A percentile compares a stretch with the other conserved stretches of the same genome.
phyloP scores from a whole-genome alignment of 176 grass and related monocot species.

The Oryza coarctata region DNA sequence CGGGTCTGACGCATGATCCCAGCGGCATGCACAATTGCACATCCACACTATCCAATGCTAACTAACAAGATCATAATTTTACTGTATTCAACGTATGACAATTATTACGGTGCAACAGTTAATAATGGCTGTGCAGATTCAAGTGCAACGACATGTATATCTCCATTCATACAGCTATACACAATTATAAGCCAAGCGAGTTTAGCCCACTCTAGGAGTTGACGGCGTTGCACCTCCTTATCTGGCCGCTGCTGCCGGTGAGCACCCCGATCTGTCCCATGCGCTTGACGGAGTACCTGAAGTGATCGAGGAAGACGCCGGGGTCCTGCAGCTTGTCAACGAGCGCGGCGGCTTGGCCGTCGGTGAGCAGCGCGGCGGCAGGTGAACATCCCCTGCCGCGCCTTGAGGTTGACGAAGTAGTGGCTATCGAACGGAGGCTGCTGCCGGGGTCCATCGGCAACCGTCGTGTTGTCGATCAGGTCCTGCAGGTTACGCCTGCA shows the following conservation, averaged over 20 bases:
- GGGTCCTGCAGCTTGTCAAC: constrained; percentile 34
- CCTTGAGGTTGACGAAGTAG: constrained; percentile 45
- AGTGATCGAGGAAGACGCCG: constrained; percentile 33
- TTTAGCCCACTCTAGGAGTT: too few species aligned
- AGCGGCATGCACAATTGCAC: too few species aligned
- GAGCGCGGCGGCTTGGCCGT: constrained; percentile 12
- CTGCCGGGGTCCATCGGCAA: constrained; percentile 52
- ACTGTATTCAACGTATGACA: too few species aligned
- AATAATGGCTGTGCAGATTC: too few species aligned
- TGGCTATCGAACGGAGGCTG: constrained; percentile 36
- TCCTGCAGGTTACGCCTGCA: constrained; percentile 42
- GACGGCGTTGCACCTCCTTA: constrained; percentile 45
- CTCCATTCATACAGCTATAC: too few species aligned
- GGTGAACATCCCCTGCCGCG: constrained; percentile 43
- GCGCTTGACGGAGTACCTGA: constrained; percentile 47
- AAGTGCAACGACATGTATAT: too few species aligned
- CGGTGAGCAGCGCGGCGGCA: constrained; percentile 46
- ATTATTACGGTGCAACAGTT: too few species aligned
- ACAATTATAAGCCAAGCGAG: too few species aligned
- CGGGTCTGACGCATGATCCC: too few species aligned
- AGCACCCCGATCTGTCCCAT: constrained; percentile 57
- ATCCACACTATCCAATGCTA: too few species aligned
- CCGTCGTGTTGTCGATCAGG: constrained; percentile 38
- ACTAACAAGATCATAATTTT: too few species aligned
- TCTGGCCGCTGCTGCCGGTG: constrained; percentile 42